A percentile compares a stretch with the other conserved stretches of the same genome.
phyloP scores from a whole-genome alignment of 2,329 filamentous ascomycete genomes.

The Aspergillus sergii region DNA sequence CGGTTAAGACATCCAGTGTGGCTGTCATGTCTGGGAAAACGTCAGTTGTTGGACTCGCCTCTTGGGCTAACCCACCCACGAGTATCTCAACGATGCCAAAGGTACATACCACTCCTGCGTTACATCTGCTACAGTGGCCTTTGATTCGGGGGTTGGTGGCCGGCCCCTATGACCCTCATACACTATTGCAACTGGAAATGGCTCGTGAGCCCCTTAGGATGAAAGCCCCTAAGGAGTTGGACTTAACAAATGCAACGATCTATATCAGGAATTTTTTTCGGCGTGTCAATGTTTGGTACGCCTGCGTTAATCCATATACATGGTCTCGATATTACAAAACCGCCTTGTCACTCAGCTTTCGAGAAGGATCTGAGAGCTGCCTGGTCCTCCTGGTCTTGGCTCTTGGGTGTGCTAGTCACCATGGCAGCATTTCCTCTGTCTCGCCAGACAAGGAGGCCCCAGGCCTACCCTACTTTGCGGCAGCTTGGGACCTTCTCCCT shows the following conservation, averaged over 20 bases:
- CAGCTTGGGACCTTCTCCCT: slow-evolving; percentile 76
- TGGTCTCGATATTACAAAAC: slow-evolving; percentile 76
- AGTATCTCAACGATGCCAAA: slow-evolving; percentile 89
- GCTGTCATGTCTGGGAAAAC: slow-evolving; percentile 38
- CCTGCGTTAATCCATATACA: slow-evolving; percentile 79
- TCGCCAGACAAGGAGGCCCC: slow-evolving; percentile 70
- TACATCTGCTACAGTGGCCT: slow-evolving; percentile 74
- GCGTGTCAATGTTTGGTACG: slow-evolving; percentile 82
- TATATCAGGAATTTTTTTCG: slow-evolving; percentile 82
- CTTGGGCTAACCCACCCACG: slow-evolving; percentile 63
- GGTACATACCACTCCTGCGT: slow-evolving; percentile 73
- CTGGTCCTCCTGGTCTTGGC: slow-evolving; percentile 78
- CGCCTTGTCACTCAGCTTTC: slow-evolving; percentile 74
- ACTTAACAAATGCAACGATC: slow-evolving; percentile 71
- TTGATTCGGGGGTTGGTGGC: slow-evolving; percentile 75
- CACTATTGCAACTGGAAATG: slow-evolving; percentile 81
- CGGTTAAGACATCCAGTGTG: slow-evolving; percentile 38
- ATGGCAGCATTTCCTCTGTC: slow-evolving; percentile 74
- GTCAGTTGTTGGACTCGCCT: slow-evolving; percentile 68
- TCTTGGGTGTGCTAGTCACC: slow-evolving; percentile 73
- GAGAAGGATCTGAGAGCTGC: slow-evolving; percentile 78
- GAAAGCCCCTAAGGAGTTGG: slow-evolving; percentile 62
- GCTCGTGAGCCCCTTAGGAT: slow-evolving; percentile 71
- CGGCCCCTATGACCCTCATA: slow-evolving; percentile 76
- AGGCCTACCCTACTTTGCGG: slow-evolving; percentile 76